Base-by-base conservation (phyloP, 208 protist species). In the Trypanosoma mega region DNA sequence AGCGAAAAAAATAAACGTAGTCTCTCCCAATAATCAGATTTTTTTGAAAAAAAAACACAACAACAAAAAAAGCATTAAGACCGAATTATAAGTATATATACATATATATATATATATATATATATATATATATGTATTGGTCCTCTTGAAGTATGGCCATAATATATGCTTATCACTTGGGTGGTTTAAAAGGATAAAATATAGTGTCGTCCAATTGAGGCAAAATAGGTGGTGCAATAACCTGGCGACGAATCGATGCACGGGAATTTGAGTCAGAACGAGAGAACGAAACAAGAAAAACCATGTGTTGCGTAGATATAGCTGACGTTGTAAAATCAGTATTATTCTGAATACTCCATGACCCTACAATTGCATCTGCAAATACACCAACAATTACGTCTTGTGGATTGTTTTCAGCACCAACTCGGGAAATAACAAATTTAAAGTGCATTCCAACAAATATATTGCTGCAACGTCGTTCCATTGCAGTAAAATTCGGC, bases 321-420 rank as follows among this genome's bases (percentile, higher is more conserved):
- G 77, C 86, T 18, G 27, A 41, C 18, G 8, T 31, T 33, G 62
- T 46, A 24, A 89, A 82, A 53, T 84, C 54, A 0, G 67, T 84
- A 26, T 33, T 72, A 44, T 93, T 89, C 16, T 31, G 58, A 31
- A 93, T 82, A 31, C 50, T 70, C 66, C 80, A 78, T 9, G 60
- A 68, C 12, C 78, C 76, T 16, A 63, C 47, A 54, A 89, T 80
- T 5, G 74, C 76, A 5, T 72, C 63, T 5, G 64, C 83, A 74
- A 89, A 91, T 7, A 78, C 84, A 14, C 63, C 83, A 2, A 87
- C 72, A 66, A 94, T 80, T 33, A 91, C 62, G 47, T 90, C 75
- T 54, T 94, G 87, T 1, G 84, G 76, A 60, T 94, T 94, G 54
- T 72, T 82, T 46, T 80, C 66, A 8, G 75, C 71, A 45, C 84